phyloP scores from a whole-genome alignment of 2,329 filamentous ascomycete genomes.

The Fusarium buxicola region DNA sequence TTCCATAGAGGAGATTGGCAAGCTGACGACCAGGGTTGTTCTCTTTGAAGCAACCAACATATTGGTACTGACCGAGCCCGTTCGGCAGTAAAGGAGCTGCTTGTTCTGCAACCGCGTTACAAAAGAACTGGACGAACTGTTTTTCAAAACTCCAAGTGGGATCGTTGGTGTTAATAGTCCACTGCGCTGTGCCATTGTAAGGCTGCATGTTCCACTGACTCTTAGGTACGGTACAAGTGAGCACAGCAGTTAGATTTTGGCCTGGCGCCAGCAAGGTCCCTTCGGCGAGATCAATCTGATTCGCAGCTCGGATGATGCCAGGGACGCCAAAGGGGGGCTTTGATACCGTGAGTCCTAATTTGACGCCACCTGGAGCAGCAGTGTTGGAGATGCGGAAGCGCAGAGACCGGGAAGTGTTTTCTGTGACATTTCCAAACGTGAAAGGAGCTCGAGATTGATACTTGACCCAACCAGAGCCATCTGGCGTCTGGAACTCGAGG shows the following conservation, averaged over 20 bases:
- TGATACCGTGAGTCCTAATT: conserved; percentile 67
- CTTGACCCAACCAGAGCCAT: conserved; percentile 62
- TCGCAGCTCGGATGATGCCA: conserved; percentile 65
- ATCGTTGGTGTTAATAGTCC: conserved; percentile 70
- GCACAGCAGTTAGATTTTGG: conserved; percentile 61
- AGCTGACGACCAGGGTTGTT: conserved; percentile 67
- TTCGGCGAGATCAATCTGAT: conserved; percentile 68
- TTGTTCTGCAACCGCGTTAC: conserved; percentile 64
- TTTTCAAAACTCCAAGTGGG: conserved; percentile 58
- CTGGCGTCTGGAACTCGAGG: conserved; percentile 65
- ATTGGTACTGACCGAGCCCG: conserved; percentile 62
- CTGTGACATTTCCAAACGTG: conserved; percentile 66
- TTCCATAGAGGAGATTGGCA: conserved; percentile 54
- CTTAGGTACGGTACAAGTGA: conserved; percentile 68
- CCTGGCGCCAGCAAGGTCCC: conserved; percentile 63
- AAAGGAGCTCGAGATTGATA: conserved; percentile 60
- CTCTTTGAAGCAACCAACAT: conserved; percentile 67
- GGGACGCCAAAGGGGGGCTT: conserved; percentile 68
- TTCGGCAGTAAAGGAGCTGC: conserved; percentile 59
- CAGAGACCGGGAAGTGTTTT: conserved; percentile 61
- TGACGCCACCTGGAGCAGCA: conserved; percentile 57
- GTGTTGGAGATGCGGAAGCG: conserved; percentile 66
- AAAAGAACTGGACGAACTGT: conserved; percentile 63
- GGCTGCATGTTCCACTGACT: conserved; percentile 67
- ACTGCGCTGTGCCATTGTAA: conserved; percentile 60